Evolutionary conservation across 441 rosid genomes (phyloP).

Genomic region (Daphne laureola): DNA sequence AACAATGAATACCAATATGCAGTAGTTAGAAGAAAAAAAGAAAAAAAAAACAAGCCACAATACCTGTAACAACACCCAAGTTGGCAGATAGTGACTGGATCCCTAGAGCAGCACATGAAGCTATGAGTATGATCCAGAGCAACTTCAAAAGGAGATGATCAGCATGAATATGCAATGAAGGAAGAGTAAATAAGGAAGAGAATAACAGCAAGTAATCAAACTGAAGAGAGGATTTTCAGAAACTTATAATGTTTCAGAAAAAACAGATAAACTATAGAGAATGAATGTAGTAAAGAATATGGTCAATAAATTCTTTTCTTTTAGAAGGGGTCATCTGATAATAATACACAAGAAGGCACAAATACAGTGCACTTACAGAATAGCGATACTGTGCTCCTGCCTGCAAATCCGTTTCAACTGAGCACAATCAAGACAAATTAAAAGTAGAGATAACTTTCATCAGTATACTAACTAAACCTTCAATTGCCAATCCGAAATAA

Average conservation of each 20-base stretch:
- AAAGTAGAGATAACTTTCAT: no score
- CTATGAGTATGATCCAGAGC: constrained; percentile 90
- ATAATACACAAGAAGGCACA: not conserved
- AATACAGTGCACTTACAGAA: constrained; percentile 37
- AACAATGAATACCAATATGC: not conserved
- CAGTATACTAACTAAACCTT: no score
- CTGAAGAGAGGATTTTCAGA: not conserved
- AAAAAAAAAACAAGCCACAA: not conserved
- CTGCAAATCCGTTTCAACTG: constrained; percentile 97
- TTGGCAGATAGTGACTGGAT: constrained; percentile 95
- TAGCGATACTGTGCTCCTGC: constrained; percentile 85
- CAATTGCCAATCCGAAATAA: no score
- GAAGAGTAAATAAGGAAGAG: not conserved
- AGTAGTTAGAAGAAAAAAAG: no score
- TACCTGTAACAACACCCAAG: constrained; percentile 91
- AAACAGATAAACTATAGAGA: not conserved
- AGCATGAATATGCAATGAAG: not conserved
- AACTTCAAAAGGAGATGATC: constrained; percentile 34
- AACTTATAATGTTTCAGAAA: not conserved
- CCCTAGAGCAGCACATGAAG: constrained; percentile 86
- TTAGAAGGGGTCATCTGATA: not conserved
- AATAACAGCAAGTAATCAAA: no score
- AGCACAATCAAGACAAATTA: constrained; percentile 1
- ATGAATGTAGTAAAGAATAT: no score
- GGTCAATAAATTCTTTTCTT: no score